Evolutionary conservation across 257 asterid genomes (phyloP).

Genomic region (Galeopsis tetrahit): DNA sequence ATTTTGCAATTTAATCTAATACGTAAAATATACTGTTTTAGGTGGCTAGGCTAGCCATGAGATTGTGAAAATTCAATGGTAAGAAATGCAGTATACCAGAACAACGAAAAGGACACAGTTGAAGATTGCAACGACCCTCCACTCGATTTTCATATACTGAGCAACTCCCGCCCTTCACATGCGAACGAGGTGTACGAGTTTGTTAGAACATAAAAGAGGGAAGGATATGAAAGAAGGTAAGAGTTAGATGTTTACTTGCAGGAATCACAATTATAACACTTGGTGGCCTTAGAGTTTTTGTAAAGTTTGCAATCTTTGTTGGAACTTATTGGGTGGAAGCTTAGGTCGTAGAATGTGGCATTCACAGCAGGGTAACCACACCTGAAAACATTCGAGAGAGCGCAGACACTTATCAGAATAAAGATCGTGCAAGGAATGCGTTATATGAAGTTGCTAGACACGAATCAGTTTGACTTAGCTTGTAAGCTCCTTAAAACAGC

Average conservation of each 20-base stretch:
- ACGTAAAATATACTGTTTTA: no score
- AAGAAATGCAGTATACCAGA: slow-evolving; percentile 55
- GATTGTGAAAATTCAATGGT: no score
- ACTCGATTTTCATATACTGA: slow-evolving; percentile 91
- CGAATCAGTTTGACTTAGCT: no score
- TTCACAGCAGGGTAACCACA: slow-evolving; percentile 92
- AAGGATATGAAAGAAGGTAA: slow-evolving; percentile 10
- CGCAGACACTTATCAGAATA: background rate
- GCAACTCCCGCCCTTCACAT: slow-evolving; percentile 91
- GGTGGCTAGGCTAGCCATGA: no score
- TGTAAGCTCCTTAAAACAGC: no score
- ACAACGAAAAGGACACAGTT: slow-evolving; percentile 73
- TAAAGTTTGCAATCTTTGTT: slow-evolving; percentile 82
- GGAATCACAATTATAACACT: slow-evolving; percentile 90
- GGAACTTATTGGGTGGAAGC: slow-evolving; percentile 73
- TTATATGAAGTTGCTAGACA: no score
- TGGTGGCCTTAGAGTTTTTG: slow-evolving; percentile 67
- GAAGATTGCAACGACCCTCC: slow-evolving; percentile 94
- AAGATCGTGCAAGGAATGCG: no score
- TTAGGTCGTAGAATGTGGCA: slow-evolving; percentile 82
- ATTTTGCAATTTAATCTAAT: no score
- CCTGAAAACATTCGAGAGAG: slow-evolving; percentile 39
- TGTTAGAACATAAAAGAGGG: slow-evolving; percentile 20
- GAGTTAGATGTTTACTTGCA: slow-evolving; percentile 66
- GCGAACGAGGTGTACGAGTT: slow-evolving; percentile 20